phyloP scores from a whole-genome alignment of 2,329 filamentous ascomycete genomes.

The Paracoccidioides brasiliensis region DNA sequence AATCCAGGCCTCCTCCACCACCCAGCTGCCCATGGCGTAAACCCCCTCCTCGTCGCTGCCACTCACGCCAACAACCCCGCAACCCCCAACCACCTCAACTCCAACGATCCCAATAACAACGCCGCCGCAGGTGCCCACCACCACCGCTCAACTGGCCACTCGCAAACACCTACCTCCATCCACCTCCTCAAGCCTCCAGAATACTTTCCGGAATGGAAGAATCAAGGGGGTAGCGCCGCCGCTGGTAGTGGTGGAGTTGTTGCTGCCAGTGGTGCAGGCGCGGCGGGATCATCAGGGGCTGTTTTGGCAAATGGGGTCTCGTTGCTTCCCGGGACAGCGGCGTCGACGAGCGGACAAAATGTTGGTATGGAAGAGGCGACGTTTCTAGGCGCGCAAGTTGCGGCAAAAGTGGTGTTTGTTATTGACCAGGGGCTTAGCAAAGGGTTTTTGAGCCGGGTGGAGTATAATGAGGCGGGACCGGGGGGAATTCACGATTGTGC shows the following conservation, averaged over 20 bases:
- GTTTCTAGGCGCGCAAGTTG: constrained; percentile 80
- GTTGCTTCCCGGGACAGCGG: background rate
- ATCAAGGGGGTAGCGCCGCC: constrained; percentile 35
- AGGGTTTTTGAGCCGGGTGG: constrained; percentile 54
- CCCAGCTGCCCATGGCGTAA: constrained; percentile 52
- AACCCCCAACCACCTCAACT: constrained; percentile 26
- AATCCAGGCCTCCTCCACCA: constrained; percentile 41
- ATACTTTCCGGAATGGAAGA: constrained; percentile 86
- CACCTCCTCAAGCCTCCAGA: constrained; percentile 65
- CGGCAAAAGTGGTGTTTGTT: constrained; percentile 61
- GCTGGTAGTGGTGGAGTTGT: constrained; percentile 7
- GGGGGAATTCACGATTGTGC: constrained; percentile 48
- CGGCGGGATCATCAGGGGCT: constrained; percentile 1
- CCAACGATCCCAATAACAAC: constrained; percentile 17
- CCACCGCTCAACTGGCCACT: constrained; percentile 48
- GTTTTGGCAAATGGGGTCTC: constrained; percentile 10
- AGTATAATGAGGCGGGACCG: constrained; percentile 56
- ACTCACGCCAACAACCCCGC: constrained; percentile 41
- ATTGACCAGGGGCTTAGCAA: constrained; percentile 54
- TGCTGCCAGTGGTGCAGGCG: constrained; percentile 31
- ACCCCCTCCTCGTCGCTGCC: constrained; percentile 82
- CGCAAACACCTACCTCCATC: constrained; percentile 71
- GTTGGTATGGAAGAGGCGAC: constrained; percentile 62
- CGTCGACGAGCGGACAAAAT: constrained; percentile 14
- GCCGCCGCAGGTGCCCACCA: constrained; percentile 23